Percentiles rank a stretch among this genome's conserved stretches.
Conservation (phyloP, 805 yeast genomes). For the Ogataea philodendri region DNA sequence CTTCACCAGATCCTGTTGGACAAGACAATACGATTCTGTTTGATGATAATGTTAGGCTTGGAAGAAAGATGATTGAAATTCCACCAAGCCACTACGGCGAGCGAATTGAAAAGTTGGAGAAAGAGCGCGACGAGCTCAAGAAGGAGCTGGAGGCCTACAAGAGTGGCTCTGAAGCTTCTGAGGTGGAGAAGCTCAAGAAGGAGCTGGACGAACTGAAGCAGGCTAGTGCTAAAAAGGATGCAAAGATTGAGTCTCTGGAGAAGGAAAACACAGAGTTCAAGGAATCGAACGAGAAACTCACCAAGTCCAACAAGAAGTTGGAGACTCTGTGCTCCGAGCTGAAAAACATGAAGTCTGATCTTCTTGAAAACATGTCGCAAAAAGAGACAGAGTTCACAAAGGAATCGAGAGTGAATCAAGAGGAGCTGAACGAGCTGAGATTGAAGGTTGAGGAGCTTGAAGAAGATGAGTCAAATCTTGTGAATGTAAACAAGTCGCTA, state of each 20-base stretch:
- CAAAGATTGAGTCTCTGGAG: slow-evolving; percentile 14
- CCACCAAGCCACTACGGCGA: slow-evolving; percentile 32
- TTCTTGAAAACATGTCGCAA: slow-evolving; percentile 64
- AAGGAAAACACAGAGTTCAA: slow-evolving; percentile 7
- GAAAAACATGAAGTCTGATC: slow-evolving; percentile 52
- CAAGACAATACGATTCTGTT: slow-evolving; percentile 21
- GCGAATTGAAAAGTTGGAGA: slow-evolving; percentile 22
- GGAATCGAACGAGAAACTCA: slow-evolving; percentile 11
- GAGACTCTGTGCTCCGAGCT: slow-evolving; percentile 25
- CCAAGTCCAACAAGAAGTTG: slow-evolving; percentile 15
- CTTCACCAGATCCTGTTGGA: slow-evolving; percentile 6
- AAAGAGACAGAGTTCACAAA: slow-evolving; percentile 57
- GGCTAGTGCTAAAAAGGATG: slow-evolving; percentile 18
- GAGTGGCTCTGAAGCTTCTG: slow-evolving; percentile 14
- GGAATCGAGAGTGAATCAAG: slow-evolving; percentile 50
- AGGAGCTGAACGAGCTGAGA: slow-evolving; percentile 49
- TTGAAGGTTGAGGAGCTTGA: slow-evolving; percentile 49
- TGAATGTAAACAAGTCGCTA: slow-evolving; percentile 42
- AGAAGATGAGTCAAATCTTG: slow-evolving; percentile 42
- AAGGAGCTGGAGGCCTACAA: slow-evolving; percentile 18
- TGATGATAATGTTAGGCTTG: slow-evolving; percentile 20
- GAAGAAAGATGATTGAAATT: slow-evolving; percentile 25
- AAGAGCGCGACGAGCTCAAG: slow-evolving; percentile 24
- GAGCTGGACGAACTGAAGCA: slow-evolving; percentile 19
- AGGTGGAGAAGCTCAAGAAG: slow-evolving; percentile 14